Evolutionary conservation across 306 rosid genomes (phyloP), one percentile per base, ranked within the genome.

Genomic region (Acacia crassicarpa): DNA sequence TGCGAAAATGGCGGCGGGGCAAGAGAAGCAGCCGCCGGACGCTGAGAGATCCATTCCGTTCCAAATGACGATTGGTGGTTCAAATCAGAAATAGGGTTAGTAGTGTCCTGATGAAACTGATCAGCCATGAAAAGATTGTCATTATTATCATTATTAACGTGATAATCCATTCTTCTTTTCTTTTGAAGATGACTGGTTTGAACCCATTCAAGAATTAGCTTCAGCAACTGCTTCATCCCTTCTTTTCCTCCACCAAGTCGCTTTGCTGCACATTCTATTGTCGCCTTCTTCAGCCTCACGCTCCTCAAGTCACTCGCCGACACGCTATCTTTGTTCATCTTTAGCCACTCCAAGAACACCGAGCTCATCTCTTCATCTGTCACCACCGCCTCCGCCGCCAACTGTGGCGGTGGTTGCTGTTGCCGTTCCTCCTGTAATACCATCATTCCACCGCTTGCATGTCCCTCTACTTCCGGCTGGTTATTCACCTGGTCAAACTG

Each of bases 311-410:
- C 97, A 25, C 87, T 91, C 0, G 94, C 94, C 1, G 97, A 92
- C 61, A 92, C 91, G 4, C 67, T 84, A 40, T 92, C 93, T 80
- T 78, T 84, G 80, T 92, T 92, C 10, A 79, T 30, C 82, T 81
- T 86, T 7, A 92, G 84, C 97, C 97, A 92, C 30, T 92, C 94
- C 80, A 90, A 75, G 84, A 92, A 90, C 84, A 92, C 91, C 72
- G 25, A 56, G 2, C 86, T 89, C 94, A 92, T 81, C 49, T 80
- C 83, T 22, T 83, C 90, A 4, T 87, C 88, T 15, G 22, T 75
- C 74, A 13, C 65, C 30, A 4, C 1, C 74, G 35, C 65, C 65
- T 12, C 5, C 43, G 35, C 71, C 2, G 41, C n/a, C 43, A 25
- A 46, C n/a, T 72, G 81, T 2, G 61, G 67, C 0, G 49, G 43